phyloP scores from a whole-genome alignment of 78 protist species.

The Anaeramoeba flamelloides region DNA sequence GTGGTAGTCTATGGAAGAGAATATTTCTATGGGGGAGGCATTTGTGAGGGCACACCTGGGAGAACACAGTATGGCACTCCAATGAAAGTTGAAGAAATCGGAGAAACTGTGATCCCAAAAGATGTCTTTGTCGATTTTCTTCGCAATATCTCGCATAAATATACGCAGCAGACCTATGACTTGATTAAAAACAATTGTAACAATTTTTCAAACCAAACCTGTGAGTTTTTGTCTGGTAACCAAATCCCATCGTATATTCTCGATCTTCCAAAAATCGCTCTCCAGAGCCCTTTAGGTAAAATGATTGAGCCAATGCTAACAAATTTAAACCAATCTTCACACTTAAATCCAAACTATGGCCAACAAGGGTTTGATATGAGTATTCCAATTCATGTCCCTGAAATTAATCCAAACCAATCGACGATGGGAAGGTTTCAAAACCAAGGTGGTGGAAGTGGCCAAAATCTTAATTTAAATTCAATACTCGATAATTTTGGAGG shows the following conservation, averaged over 20 bases:
- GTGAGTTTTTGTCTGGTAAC: constrained; percentile 13
- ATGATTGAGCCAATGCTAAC: constrained; percentile 28
- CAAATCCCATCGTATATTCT: constrained; percentile 12
- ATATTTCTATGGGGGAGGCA: constrained; percentile 33
- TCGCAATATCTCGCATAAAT: not conserved
- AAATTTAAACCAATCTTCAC: no score
- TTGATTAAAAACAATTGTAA: constrained; percentile 34
- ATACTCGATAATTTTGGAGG: no score
- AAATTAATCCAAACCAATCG: no score
- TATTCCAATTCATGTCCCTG: no score
- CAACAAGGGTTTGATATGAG: no score
- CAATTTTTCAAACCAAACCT: constrained; percentile 22
- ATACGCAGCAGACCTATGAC: constrained; percentile 1
- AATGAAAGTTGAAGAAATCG: constrained; percentile 4
- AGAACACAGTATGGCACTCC: constrained; percentile 5
- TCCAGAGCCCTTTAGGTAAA: constrained; percentile 24
- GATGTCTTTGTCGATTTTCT: constrained; percentile 21
- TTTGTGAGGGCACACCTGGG: constrained; percentile 4
- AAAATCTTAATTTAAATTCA: no score
- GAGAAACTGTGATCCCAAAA: constrained; percentile 11
- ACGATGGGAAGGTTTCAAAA: no score
- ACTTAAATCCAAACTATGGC: no score
- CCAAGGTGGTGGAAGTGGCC: no score
- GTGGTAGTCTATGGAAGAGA: constrained; percentile 30
- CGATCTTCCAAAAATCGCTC: not conserved